Evolutionary conservation across 1,284 basidiomycete genomes (phyloP), one percentile per base, ranked within the genome.

Genomic region (Earliella scabrosa): DNA sequence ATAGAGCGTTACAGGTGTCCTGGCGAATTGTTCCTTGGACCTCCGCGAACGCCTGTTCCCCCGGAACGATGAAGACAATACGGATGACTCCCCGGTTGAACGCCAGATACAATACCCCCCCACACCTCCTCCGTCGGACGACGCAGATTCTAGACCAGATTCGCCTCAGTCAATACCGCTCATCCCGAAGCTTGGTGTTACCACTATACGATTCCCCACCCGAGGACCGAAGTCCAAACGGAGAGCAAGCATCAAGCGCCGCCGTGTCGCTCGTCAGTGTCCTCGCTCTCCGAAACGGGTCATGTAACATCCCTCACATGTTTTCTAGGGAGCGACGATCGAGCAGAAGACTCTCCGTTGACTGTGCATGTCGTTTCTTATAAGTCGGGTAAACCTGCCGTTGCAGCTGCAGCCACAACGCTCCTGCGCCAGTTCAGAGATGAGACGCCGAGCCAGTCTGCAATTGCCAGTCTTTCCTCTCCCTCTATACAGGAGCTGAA

Each of bases 121-220:
- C 50, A 92, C 89, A 0, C 89, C 89, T 24, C 89, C 89, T 2
- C 73, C 80, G 20, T 90, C 89, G 8, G 88, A 90, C 64, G 78
- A 80, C 63, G 82, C 86, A 21, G 82, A 80, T 24, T 88, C 86
- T 6, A 77, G 83, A 58, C 77, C 82, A 20, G 71, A 83, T 24
- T 85, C 86, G 1, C 85, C 85, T 10, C 76, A 79, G 43, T 64
- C 68, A 41, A 59, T 64, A 20, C 18, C 64, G 10, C 61, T 59
- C 23, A 62, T 66, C 29, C 68, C 61, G 2, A 68, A 73, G 52
- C 66, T 78, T 18, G 68, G 72, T 40, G 67, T 77, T 14, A 72
- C 73, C 21, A 80, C 75, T 8, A 68, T 85, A 29, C 65, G 68
- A 44, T 54, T 77, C 29, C 52, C 57, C 11, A 27, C 64, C 3